phyloP scores from a whole-genome alignment of 352 stramenopile species.

The Phytophthora sansomeana region DNA sequence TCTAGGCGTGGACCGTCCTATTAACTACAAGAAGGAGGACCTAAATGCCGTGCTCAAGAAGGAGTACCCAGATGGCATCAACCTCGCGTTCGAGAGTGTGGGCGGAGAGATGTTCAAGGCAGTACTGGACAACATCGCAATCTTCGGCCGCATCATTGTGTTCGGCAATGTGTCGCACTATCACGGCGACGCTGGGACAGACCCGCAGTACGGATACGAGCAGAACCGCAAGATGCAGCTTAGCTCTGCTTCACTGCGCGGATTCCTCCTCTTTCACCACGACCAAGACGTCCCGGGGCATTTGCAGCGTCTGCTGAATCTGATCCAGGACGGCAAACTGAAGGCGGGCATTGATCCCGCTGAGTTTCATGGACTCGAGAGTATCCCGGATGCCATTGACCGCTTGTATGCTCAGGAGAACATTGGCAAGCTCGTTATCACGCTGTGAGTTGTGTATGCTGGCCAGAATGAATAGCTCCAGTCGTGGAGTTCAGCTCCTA shows the following conservation, averaged over 20 bases:
- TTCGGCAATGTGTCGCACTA: constrained; percentile 65
- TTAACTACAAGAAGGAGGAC: constrained; percentile 77
- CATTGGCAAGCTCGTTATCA: constrained; percentile 85
- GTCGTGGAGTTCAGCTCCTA: constrained; percentile 1
- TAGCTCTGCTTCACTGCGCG: constrained; percentile 49
- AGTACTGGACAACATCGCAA: constrained; percentile 60
- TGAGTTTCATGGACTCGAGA: constrained; percentile 58
- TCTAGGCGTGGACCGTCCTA: constrained; percentile 57
- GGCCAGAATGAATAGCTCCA: neutral
- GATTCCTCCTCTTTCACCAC: constrained; percentile 52
- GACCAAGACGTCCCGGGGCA: constrained; percentile 41
- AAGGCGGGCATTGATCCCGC: constrained; percentile 57
- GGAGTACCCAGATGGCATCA: constrained; percentile 50
- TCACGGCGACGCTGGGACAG: constrained; percentile 37
- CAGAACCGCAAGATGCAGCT: constrained; percentile 48
- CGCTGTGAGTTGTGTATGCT: constrained; percentile 30
- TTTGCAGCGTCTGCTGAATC: constrained; percentile 45
- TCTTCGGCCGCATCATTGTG: constrained; percentile 64
- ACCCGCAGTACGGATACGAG: constrained; percentile 39
- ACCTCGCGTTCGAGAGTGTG: constrained; percentile 52
- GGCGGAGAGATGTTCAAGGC: constrained; percentile 45
- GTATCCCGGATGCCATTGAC: constrained; percentile 63
- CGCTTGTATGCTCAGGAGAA: constrained; percentile 73
- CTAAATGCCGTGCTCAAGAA: constrained; percentile 44
- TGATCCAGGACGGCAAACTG: constrained; percentile 64